These are phyloP conservation scores for Wickerhamomyces xylosicus DNA, from an alignment of 805 yeast genomes.

Conservation along the genomic window DNA sequence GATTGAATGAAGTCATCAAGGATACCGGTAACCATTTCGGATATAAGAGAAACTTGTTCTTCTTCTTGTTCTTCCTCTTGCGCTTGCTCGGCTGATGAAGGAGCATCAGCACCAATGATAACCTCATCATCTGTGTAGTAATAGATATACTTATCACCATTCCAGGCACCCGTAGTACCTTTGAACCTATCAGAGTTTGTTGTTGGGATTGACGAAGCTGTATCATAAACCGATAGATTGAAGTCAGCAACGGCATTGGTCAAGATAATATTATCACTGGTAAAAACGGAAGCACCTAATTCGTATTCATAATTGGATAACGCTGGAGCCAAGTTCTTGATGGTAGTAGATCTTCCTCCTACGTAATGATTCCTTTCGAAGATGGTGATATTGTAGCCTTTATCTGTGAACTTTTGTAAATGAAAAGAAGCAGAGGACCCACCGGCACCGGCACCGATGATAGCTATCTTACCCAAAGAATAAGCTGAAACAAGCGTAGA, in stretches of 20 bases:
- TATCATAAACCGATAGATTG: conserved; percentile 18
- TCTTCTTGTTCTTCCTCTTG: no score
- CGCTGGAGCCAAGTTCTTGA: conserved; percentile 18
- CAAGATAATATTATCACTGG: conserved; percentile 28
- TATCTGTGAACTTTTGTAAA: conserved; percentile 26
- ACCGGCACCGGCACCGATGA: conserved; percentile 43
- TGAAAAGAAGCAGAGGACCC: conserved; percentile 39
- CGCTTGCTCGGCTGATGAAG: no score
- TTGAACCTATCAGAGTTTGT: conserved; percentile 8
- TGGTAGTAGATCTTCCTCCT: conserved; percentile 37
- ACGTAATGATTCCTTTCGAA: conserved; percentile 29
- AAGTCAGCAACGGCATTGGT: conserved; percentile 27
- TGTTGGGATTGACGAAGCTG: conserved; percentile 1
- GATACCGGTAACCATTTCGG: neutral
- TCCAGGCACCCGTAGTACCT: conserved; percentile 25
- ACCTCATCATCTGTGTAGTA: no score
- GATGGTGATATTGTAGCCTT: conserved; percentile 27
- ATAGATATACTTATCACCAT: conserved; percentile 22
- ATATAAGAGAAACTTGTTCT: no score
- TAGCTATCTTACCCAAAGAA: conserved; percentile 20
- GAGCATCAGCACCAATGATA: no score
- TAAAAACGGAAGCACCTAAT: conserved; percentile 37
- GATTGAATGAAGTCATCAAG: neutral
- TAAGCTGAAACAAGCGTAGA: neutral
- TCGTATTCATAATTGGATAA: conserved; percentile 20